Conservation (phyloP, 2,329 filamentous ascomycete species). For the Fusarium sp. region DNA sequence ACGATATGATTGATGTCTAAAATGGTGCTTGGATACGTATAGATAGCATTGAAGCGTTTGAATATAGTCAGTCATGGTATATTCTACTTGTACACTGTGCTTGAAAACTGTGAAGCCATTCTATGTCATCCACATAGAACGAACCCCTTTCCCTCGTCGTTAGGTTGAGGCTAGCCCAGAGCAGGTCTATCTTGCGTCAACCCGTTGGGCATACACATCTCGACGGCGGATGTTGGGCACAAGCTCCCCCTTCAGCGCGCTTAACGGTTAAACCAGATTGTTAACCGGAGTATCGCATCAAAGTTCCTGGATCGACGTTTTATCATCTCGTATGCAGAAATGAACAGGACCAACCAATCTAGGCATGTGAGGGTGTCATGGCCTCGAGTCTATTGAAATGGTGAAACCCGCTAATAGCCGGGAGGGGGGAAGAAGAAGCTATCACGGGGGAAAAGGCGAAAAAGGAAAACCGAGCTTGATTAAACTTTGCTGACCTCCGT, state of each 20-base stretch:
- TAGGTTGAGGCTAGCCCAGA: neutral
- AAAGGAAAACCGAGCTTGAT: neutral
- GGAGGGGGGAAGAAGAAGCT: neutral
- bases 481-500: neutral
- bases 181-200: neutral
- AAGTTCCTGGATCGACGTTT: neutral
- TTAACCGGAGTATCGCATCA: neutral
- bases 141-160: neutral
- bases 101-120: neutral
- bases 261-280: neutral
- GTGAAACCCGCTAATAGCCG: slow-evolving; percentile 2
- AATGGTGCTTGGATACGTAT: slow-evolving; percentile 37
- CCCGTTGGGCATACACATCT: neutral
- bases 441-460: neutral
- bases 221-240: neutral
- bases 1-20: slow-evolving; percentile 31
- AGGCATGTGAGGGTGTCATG: neutral
- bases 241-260: neutral
- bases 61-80: slow-evolving; percentile 19
- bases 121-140: neutral
- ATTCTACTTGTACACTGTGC: neutral
- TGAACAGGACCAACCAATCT: neutral
- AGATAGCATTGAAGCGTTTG: slow-evolving; percentile 44
- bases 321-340: neutral
- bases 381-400: neutral